Evolutionary conservation across 768 basidiomycete genomes (phyloP), one percentile per base, ranked within the genome.

Genomic region (Tulasnella sp.): DNA sequence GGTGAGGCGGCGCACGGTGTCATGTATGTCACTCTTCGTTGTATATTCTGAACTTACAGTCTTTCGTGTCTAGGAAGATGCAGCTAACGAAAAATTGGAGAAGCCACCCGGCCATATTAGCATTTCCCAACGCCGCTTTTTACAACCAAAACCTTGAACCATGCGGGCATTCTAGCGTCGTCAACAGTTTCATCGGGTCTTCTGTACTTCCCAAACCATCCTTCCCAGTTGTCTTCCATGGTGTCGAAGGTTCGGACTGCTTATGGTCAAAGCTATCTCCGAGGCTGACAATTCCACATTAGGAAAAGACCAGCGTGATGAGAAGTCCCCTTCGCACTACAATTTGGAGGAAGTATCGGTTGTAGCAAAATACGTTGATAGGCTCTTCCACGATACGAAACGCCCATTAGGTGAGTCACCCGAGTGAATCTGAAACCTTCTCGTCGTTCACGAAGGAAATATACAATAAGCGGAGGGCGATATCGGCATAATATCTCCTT

Each of bases 301-400:
- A 61, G 60, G 60, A 6, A 21, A 77, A 62, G 82, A 85, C 62
- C 74, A 77, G 23, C 75, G 81, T 15, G 82, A 85, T 63, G 75
- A 76, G 2, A 73, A 75, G 0, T 83, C 82, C 0, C 83, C 82
- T 1, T 84, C 81, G 0, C 84, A 82, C 67, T 84, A 83, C 71
- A 85, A 85, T 58, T 74, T 78, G 34, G 74, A 79, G 27, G 82
- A 84, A 61, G 73, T 72, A 0, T 64, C 75, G 0, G 74, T 77
- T 43, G 78, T 83, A 42, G 77, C 75, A 61, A 61, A 64, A 0
- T 84, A 83, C 46, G 64, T 70, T 66, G 55, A 57, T 63, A 39
- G 64, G 62, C 64, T 76, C 27, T 54, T 71, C 17, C 61, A 59
- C 0, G 70, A 77, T 46, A 63, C 68, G 17, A 39, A 42, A 11